phyloP scores from a whole-genome alignment of 2,329 filamentous ascomycete species.

The Trichoderma pleuroti region DNA sequence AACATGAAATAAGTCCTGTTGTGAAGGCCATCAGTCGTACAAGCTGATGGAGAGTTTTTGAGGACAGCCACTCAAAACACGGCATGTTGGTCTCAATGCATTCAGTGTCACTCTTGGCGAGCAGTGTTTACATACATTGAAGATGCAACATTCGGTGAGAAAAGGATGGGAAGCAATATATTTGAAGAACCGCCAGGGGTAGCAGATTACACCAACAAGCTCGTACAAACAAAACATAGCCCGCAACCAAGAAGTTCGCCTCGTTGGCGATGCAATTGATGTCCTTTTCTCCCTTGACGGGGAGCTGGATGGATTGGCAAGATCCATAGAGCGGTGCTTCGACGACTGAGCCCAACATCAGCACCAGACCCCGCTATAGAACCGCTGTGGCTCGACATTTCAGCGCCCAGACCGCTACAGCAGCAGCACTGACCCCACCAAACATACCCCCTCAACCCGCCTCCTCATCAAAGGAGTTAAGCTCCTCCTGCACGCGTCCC shows the following conservation, averaged over 20 bases:
- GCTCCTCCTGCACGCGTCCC: slow-evolving; percentile 14
- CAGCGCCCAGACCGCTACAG: slow-evolving; percentile 7
- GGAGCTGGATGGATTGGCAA: too few species aligned
- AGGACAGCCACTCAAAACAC: not conserved
- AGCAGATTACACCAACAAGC: not conserved
- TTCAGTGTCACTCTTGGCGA: not conserved
- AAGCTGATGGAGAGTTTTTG: not conserved
- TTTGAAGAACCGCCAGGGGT: not conserved
- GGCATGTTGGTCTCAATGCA: not conserved
- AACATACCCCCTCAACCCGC: slow-evolving; percentile 8
- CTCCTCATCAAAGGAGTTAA: slow-evolving; percentile 9
- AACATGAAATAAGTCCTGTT: not conserved
- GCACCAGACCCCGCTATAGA: not conserved
- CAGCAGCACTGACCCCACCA: not conserved
- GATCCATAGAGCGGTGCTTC: too few species aligned
- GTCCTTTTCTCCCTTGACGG: not conserved
- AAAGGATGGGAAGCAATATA: not conserved
- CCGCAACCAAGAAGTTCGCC: not conserved
- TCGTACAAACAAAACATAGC: not conserved
- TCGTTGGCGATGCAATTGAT: not conserved
- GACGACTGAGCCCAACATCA: not conserved
- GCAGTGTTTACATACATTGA: too few species aligned
- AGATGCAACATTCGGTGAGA: not conserved
- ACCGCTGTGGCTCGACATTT: not conserved
- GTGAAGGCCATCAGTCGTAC: not conserved